Evolutionary conservation across 192 early-diverging fungal species (phyloP).

Genomic region (Dissophora globulifera): DNA sequence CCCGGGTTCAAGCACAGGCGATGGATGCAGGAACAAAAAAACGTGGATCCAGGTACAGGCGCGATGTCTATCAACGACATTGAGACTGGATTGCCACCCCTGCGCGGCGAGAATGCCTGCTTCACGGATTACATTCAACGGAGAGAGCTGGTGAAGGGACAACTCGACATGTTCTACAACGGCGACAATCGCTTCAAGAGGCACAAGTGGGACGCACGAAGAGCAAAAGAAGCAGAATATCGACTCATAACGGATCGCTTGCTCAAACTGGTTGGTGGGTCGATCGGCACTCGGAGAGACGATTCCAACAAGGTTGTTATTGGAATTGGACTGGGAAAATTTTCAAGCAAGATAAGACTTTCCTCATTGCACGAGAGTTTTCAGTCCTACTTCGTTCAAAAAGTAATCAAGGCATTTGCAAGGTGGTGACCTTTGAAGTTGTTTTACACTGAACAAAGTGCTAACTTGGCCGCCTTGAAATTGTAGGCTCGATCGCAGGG

Average conservation of each 20-base stretch:
- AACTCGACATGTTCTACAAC: conserved; percentile 2
- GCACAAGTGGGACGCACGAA: neutral
- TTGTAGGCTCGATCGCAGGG: conserved; percentile 7
- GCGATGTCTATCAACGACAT: conserved; percentile 4
- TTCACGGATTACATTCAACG: neutral
- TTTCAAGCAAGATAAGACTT: neutral
- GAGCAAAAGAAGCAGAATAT: neutral
- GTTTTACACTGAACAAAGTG: no score
- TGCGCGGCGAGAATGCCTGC: neutral
- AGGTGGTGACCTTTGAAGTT: no score
- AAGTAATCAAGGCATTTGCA: neutral
- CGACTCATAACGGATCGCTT: neutral
- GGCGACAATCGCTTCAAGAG: neutral
- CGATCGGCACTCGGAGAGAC: neutral
- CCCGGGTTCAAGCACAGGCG: conserved; percentile 1
- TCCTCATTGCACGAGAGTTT: conserved; percentile 1
- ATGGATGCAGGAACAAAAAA: conserved; percentile 2
- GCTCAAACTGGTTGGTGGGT: conserved; percentile 3
- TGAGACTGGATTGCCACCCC: conserved; percentile 1
- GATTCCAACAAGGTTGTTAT: conserved; percentile 12
- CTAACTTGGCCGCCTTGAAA: no score
- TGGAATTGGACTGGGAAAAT: conserved; percentile 1
- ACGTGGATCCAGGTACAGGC: neutral
- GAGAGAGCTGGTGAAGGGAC: neutral
- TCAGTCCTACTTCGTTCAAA: conserved; percentile 2